Evolutionary conservation across 2,329 filamentous ascomycete genomes (phyloP), one percentile per base, ranked within the genome.

Genomic region (Fusarium luffae): DNA sequence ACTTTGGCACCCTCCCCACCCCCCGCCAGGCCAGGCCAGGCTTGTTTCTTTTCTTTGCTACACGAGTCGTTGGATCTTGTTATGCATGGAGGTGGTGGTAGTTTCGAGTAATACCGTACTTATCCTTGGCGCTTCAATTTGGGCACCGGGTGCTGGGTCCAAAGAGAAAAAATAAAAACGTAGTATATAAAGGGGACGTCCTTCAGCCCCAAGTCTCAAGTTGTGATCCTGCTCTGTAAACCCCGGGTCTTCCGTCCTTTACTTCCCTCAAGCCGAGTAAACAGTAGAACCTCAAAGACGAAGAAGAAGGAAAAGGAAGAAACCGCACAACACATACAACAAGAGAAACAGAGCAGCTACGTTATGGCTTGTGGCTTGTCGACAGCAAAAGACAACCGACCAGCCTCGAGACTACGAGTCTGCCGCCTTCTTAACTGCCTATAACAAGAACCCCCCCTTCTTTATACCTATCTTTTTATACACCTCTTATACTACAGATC

Each of bases 351-450:
- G 37, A 66, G 54, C 50, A 66, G 54, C 59, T 72, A 55, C 72
- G 72, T 75, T 62, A 74, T 75, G 73, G 69, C 72, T 74, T 70
- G 68, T 51, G 70, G 68, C 46, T 74, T 72, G 66, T 74, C 72
- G 50, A 68, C 52, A 66, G 64, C 44, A 70, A 72, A 59, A 71
- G 62, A 75, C 63, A 69, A 60, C 71, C 72, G 69, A 65, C 64
- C 70, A 69, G 63, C 66, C 61, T 72, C 67, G 64, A 70, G 69
- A 72, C 69, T 74, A 63, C 68, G 68, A 69, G 69, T 74, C 67
- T 74, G 72, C 72, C 72, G 73, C 46, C 64, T 74, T 52, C 69
- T 75, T 54, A 75, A 74, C 69, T 74, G 71, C 58, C 69, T 69
- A 59, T 74, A 66, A 71, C 44, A 68, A 59, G 54, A 70, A 59